Percentiles rank a stretch among this genome's conserved stretches.
Evolutionary conservation across 1,139 yeast genomes (phyloP).

Genomic region (Spencermartinsiella ligniputridi): DNA sequence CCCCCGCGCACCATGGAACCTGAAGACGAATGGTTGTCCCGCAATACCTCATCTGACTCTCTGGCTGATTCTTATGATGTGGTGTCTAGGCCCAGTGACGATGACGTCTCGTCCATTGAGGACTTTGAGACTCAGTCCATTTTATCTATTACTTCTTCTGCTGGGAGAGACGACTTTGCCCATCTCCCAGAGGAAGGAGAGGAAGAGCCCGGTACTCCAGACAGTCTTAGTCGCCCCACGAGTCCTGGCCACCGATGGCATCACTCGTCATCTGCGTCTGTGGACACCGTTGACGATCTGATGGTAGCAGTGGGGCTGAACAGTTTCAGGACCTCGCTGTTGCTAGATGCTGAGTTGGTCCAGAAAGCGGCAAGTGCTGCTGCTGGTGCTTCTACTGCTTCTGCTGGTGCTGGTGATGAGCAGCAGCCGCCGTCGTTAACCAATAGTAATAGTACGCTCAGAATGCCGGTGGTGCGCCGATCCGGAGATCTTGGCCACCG

Average conservation of each 20-base stretch:
- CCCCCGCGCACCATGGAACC: conserved; percentile 6
- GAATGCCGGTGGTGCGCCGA: conserved; percentile 12
- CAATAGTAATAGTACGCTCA: conserved; percentile 13
- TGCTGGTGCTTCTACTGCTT: too few relatives aligned
- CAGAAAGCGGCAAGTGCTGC: background rate
- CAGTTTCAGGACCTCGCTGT: background rate
- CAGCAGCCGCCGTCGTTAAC: conserved; percentile 11
- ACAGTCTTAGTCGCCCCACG: conserved; percentile 3
- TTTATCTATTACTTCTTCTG: conserved; percentile 6
- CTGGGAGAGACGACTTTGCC: conserved; percentile 1
- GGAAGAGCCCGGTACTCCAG: background rate
- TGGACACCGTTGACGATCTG: background rate
- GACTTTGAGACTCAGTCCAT: conserved; percentile 9
- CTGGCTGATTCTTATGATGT: conserved; percentile 13
- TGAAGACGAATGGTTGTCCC: conserved; percentile 1
- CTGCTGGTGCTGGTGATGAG: conserved; percentile 7
- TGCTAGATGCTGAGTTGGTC: background rate
- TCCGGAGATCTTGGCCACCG: background rate
- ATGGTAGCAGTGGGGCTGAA: background rate
- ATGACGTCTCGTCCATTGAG: conserved; percentile 9
- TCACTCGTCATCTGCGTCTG: background rate
- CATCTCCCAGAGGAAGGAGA: background rate
- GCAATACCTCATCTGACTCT: conserved; percentile 7
- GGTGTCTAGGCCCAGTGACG: conserved; percentile 16
- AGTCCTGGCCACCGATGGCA: conserved; percentile 4